Evolutionary conservation across 768 basidiomycete species (phyloP), one percentile per base, ranked within the genome.

Genomic region (Leccinum fibrillosum): DNA sequence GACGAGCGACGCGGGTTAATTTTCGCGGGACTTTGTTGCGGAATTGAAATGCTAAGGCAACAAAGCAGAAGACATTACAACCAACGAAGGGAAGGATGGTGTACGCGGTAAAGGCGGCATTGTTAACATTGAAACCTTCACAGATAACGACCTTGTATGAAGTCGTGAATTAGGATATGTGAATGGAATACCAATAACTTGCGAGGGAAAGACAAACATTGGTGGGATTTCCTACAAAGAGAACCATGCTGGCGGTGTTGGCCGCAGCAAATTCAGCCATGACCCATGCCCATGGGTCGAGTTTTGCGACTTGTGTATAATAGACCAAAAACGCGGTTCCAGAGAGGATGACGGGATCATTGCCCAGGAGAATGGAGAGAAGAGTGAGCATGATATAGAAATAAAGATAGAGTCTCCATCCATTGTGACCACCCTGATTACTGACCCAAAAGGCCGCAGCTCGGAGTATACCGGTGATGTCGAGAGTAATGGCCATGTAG

Each of bases 261-360:
- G 89, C 90, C 0, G 86, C 87, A 0, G 87, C 84, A 64, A 90
- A 90, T 59, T 90, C 86, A 11, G 86, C 79, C 59, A 89, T 88
- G 45, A 90, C 75, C 89, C 88, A 90, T 1, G 88, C 77, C 3
- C 76, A 75, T 0, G 86, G 83, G 28, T 84, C 57, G 23, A 85
- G 73, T 45, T 71, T 25, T 34, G 64, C 65, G 9, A 86, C 86
- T 32, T 82, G 71, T 0, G 94, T 95, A 65, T 93, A 92, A 66
- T 97, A 97, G 6, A 87, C 89, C 32, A 97, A 74, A 71, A 98
- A 97, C 0, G 88, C 86, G 0, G 94, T 96, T 2, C 94, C 94
- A 12, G 89, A 92, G 50, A 98, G 81, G 57, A 97, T 91, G 69
- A 98, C 84, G 0, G 95, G 95, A 73, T 98, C 93, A 66, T 97